Evolutionary conservation across 2,329 filamentous ascomycete genomes (phyloP).

Genomic region (Cordyceps javanica): DNA sequence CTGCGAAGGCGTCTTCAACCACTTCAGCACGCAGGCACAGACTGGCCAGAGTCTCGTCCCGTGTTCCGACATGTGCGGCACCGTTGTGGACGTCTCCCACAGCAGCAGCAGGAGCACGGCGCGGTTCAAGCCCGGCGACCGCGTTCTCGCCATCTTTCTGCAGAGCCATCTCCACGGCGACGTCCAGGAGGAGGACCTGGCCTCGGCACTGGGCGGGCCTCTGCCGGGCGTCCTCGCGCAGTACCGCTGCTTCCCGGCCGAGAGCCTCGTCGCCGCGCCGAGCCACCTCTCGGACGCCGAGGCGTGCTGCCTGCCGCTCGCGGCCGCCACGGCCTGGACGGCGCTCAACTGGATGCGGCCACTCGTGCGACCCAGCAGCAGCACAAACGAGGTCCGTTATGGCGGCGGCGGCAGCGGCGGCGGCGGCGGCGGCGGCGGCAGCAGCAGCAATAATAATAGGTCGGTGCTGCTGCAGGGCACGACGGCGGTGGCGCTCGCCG

Average conservation of each 20-base stretch:
- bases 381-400: conserved; percentile 14
- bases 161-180: conserved; percentile 53
- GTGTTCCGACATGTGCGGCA: conserved; percentile 65
- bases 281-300: conserved; percentile 53
- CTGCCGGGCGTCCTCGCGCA: conserved; percentile 51
- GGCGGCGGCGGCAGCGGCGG: too few relatives aligned
- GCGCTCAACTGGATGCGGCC: conserved; percentile 55
- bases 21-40: conserved; percentile 45
- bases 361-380: conserved; percentile 34
- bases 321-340: conserved; percentile 60
- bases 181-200: conserved; percentile 48
- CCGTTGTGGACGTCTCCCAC: conserved; percentile 36
- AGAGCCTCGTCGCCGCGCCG: conserved; percentile 50
- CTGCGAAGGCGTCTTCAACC: conserved; percentile 58
- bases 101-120: conserved; percentile 24
- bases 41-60: conserved; percentile 44
- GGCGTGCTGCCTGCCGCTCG: conserved; percentile 54
- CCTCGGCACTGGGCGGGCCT: conserved; percentile 54
- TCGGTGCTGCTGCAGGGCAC: conserved; percentile 49
- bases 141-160: conserved; percentile 62
- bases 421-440: conserved; percentile 33
- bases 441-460: too few relatives aligned
- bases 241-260: conserved; percentile 52
- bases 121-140: conserved; percentile 52
- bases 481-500: conserved; percentile 45